Evolutionary conservation across 1,284 basidiomycete genomes (phyloP), one percentile per base, ranked within the genome.

Genomic region (Golubevia pallescens): DNA sequence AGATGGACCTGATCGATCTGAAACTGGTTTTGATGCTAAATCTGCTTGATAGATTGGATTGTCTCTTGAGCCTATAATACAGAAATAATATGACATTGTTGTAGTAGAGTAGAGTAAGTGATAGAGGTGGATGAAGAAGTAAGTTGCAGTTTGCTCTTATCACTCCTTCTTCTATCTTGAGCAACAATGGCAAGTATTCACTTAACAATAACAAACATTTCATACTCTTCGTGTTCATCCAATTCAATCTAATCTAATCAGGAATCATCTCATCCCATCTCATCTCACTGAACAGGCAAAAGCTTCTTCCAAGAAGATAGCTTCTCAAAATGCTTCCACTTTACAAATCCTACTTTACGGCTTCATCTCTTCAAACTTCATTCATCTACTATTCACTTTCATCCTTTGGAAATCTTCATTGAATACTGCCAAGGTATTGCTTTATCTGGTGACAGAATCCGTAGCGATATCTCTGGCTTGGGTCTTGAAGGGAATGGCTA

Each of bases 11-110:
- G 65, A 64, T 5, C 34, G 34, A 14, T 70, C 56, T 2, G 66
- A 51, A 16, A 64, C 51, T 6, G 74, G 67, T 42, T 73, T 74
- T 23, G 78, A 69, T 16, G 76, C 73, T 51, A 85, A 71, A 59
- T 83, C 78, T 23, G 75, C 69, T 58, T 84, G 77, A 69, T 84
- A 85, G 8, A 85, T 67, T 55, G 81, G 78, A 21, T 81, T 81
- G 62, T 85, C 82, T 32, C 76, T 66, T 21, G 82, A 75, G 1
- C 78, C 79, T 60, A 85, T 76, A 57, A 85, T 70, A 23, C 69
- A 71, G 42, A 85, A 75, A 62, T 84, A 85, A 73, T 85, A 85
- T 7, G 61, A 61, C 70, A 73, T 73, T 14, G 19, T n/a, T n/a
- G n/a, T n/a, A n/a, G n/a, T n/a, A n/a, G n/a, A n/a, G n/a, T n/a